A percentile compares a stretch with the other conserved stretches of the same genome.
Conservation (phyloP, 2,329 filamentous ascomycete genomes). For the Mollisia scopiformis region DNA sequence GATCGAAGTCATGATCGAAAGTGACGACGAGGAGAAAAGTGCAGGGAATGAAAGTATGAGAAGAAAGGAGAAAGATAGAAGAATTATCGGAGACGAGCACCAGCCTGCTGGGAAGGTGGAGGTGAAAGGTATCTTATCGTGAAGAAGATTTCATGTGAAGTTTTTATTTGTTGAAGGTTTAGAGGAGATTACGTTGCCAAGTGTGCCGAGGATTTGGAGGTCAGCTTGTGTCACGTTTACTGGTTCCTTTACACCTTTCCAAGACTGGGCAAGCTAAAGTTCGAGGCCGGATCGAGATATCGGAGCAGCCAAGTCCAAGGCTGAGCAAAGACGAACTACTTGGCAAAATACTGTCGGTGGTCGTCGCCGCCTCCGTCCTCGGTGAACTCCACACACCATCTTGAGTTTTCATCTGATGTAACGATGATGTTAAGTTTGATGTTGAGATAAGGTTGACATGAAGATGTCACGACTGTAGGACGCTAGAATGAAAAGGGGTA, state of each 20-base stretch:
- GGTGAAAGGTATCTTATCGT: not conserved
- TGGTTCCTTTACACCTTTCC: no score
- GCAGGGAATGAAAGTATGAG: no score
- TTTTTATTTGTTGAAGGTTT: not conserved
- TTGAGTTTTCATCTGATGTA: no score
- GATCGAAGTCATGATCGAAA: conserved; percentile 2
- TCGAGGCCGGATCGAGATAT: not conserved
- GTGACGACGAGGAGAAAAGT: not conserved
- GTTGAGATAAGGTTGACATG: no score
- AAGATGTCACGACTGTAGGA: no score
- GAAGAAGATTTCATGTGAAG: not conserved
- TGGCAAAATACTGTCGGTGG: not conserved
- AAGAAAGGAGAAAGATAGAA: not conserved
- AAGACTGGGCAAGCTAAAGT: not conserved
- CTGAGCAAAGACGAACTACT: not conserved
- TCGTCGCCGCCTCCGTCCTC: no score
- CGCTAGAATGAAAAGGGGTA: no score
- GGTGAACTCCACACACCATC: no score
- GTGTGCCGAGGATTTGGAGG: not conserved
- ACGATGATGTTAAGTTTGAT: no score
- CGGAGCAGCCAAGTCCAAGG: not conserved
- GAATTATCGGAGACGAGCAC: not conserved
- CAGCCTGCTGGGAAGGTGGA: not conserved
- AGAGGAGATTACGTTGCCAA: not conserved
- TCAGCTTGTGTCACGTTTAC: no score